Base-by-base conservation (phyloP, 2,329 filamentous ascomycete species). In the Stromatinia cepivora region DNA sequence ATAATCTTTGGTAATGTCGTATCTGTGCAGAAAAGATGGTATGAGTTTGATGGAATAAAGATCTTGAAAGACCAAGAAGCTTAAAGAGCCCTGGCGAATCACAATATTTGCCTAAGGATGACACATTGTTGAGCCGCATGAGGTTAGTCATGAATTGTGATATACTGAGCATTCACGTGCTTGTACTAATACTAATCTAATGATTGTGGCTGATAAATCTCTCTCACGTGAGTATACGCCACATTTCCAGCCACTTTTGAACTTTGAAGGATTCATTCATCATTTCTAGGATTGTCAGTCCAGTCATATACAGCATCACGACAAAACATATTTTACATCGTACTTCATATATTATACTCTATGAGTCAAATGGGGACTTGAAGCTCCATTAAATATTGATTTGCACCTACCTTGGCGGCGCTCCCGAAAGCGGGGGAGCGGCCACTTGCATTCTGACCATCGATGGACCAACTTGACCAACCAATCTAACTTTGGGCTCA, bases 71-170 rank as follows among this genome's bases (percentile, higher is more conserved):
- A 62, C 11, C 56, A 52, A 28, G 65, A 67, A 67, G 34, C 46
- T 45, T 57, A 46, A 66, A 66, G 63, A 67, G 56, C 45, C 59
- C 45, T 62, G 59, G 20, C 48, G 52, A 34, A 54, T 42, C 31
- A 52, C 13, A 52, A 31, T 53, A n/a, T 45, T 45, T 67, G 66
- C 66, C 66, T 67, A n/a, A 67, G 66, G 65, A 50, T 67, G 45
- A 61, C 17, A 62, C 10, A 39, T 39, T 1, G 20, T 28, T 42
- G 46, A 64, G 46, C 61, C 61, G 61, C 61, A 64, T 39, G 13
- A 22, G 22, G 61, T 50, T 64, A 64, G 61, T 42, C 9, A 22
- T 3, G 0, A 13, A 17, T 42, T 42, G 13, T 42, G 39, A 42
- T 42, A 4, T 42, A 9, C 39, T 42, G 17, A 42, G 13, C 6